Evolutionary conservation across 2,329 filamentous ascomycete genomes (phyloP).

Genomic region (Claviceps monticola): DNA sequence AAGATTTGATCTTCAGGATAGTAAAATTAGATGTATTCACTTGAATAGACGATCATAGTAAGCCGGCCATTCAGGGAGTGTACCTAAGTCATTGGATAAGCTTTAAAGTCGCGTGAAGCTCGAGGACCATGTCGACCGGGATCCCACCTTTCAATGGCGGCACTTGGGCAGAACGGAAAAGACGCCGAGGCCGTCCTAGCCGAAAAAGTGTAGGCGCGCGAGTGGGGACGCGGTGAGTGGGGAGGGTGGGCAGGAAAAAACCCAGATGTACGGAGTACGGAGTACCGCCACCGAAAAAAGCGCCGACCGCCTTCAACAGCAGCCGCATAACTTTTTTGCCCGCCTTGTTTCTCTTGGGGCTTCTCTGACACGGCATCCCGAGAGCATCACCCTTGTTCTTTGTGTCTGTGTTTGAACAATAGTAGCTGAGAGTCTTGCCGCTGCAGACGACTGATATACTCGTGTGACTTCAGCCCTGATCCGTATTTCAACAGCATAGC

Average conservation of each 20-base stretch:
- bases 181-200: not conserved
- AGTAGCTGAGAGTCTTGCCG: not conserved
- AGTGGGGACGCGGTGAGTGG: not conserved
- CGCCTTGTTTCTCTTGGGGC: not conserved
- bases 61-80: too few species aligned
- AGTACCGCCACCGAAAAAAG: slow-evolving; percentile 1
- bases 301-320: slow-evolving; percentile 8
- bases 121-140: not conserved
- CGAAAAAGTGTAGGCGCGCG: not conserved
- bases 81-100: too few species aligned
- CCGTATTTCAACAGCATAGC: not conserved
- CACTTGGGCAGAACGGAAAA: not conserved
- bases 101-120: too few species aligned
- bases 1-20: not conserved
- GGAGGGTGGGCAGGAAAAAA: not conserved
- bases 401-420: not conserved
- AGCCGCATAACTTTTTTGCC: not conserved
- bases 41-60: too few species aligned
- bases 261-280: not conserved
- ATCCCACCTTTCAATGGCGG: not conserved
- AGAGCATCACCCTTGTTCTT: not conserved
- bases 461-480: not conserved
- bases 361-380: not conserved
- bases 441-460: not conserved
- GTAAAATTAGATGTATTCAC: not conserved